Conservation (phyloP, 2,329 filamentous ascomycete genomes). For the Alternaria consortialis region DNA sequence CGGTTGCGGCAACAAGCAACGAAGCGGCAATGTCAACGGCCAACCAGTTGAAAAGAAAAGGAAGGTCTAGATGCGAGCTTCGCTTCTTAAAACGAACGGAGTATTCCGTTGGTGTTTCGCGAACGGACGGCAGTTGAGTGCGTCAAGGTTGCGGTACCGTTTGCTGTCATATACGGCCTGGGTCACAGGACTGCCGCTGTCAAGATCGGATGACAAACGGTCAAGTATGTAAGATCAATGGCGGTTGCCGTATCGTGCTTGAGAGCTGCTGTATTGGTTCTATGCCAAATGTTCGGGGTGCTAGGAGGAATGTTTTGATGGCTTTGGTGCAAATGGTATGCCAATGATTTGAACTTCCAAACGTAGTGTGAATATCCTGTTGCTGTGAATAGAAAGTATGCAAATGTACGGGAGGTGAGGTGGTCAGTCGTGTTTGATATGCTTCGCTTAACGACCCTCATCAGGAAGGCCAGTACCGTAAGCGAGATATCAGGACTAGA, state of each 20-base stretch:
- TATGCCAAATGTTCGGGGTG: not conserved
- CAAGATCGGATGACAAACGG: not conserved
- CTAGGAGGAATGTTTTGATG: not conserved
- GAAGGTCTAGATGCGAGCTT: not conserved
- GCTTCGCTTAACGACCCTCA: not conserved
- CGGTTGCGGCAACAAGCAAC: not conserved
- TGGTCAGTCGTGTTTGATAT: not conserved
- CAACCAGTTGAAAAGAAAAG: not conserved
- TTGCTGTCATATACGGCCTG: not conserved
- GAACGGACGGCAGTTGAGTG: not conserved
- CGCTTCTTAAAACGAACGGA: not conserved
- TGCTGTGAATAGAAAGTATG: not conserved
- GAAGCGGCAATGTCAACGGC: not conserved
- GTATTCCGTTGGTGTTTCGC: not conserved
- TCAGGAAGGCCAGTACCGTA: not conserved
- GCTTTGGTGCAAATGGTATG: not conserved
- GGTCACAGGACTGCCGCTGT: not conserved
- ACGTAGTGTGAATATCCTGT: not conserved
- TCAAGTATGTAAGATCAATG: not conserved
- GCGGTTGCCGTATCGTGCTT: not conserved
- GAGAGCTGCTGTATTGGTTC: not conserved
- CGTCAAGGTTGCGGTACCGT: not conserved
- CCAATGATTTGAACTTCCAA: not conserved
- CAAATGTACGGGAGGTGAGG: not conserved
- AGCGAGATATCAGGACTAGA: constrained; percentile 3